Evolutionary conservation across 495 filamentous ascomycete genomes (phyloP).

Genomic region (Penicillium bovifimosum): DNA sequence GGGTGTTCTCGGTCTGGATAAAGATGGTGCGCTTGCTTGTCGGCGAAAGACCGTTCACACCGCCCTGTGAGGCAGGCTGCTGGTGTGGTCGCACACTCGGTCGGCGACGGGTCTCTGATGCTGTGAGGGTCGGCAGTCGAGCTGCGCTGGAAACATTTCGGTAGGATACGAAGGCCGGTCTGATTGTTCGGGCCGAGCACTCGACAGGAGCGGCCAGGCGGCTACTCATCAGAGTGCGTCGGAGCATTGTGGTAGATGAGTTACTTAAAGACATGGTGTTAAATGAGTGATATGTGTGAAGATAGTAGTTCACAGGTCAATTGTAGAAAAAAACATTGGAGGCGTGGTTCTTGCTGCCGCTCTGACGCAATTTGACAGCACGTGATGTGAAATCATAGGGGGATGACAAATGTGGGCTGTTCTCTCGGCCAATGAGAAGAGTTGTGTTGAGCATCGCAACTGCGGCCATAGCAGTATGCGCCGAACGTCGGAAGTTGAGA

Average conservation of each 20-base stretch:
- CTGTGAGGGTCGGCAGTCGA: conserved; percentile 43
- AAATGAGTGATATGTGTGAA: neutral
- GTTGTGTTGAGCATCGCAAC: conserved; percentile 13
- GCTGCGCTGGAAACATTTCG: conserved; percentile 36
- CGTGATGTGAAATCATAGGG: conserved; percentile 20
- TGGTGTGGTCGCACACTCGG: conserved; percentile 45
- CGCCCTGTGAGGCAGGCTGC: conserved; percentile 29
- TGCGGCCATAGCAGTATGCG: conserved; percentile 2
- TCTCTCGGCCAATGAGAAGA: conserved; percentile 22
- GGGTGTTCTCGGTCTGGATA: conserved; percentile 93
- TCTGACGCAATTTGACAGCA: conserved; percentile 39
- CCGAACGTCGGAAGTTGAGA: conserved; percentile 12
- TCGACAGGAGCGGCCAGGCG: conserved; percentile 29
- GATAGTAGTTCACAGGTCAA: conserved; percentile 8
- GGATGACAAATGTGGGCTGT: conserved; percentile 30
- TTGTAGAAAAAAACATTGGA: conserved; percentile 3
- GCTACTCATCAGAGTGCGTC: conserved; percentile 25
- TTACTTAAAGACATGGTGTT: conserved; percentile 30
- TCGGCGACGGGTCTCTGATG: conserved; percentile 43
- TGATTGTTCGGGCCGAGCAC: conserved; percentile 21
- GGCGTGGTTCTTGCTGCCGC: conserved; percentile 12
- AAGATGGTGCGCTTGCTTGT: conserved; percentile 72
- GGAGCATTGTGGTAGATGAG: conserved; percentile 33
- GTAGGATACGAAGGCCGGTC: conserved; percentile 27
- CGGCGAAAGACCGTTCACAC: conserved; percentile 33